A percentile compares a stretch with the other conserved stretches of the same genome.
These are phyloP conservation scores for Colletotrichum cuscutae DNA, from an alignment of 2,329 filamentous ascomycete species.

Conservation along the genomic window DNA sequence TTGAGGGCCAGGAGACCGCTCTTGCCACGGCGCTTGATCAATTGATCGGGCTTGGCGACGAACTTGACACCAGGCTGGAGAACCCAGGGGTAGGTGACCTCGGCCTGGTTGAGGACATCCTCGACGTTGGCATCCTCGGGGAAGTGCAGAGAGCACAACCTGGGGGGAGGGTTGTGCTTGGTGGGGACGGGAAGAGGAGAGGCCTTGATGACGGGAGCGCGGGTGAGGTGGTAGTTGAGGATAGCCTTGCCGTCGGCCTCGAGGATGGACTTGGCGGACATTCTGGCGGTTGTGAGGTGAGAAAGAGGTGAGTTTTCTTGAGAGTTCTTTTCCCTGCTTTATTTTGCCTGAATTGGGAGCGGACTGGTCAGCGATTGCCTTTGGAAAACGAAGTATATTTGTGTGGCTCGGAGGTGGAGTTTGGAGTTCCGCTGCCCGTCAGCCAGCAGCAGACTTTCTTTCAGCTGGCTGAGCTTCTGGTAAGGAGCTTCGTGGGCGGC, in stretches of 20 bases:
- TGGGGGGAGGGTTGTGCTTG: conserved; percentile 92
- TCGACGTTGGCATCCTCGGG: conserved; percentile 86
- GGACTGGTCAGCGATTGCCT: conserved; percentile 17
- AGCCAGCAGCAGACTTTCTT: conserved; percentile 7
- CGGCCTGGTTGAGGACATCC: conserved; percentile 91
- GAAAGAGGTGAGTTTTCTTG: conserved; percentile 24
- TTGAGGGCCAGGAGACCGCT: conserved; percentile 95
- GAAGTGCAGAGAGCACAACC: conserved; percentile 93
- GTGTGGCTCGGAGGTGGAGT: background rate
- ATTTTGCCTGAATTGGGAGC: background rate
- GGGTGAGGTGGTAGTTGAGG: conserved; percentile 99
- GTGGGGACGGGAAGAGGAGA: conserved; percentile 86
- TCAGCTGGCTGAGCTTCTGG: conserved; percentile 13
- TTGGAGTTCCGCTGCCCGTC: background rate
- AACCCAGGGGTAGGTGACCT: conserved; percentile 97
- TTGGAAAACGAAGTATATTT: conserved; percentile 11
- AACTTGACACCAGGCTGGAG: conserved; percentile 86
- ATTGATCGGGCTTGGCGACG: conserved; percentile 98
- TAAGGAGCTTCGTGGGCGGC: background rate
- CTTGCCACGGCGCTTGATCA: conserved; percentile 99
- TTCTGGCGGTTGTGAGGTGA: conserved; percentile 42
- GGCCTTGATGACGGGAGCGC: conserved; percentile 96
- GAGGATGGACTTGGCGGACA: conserved; percentile 87
- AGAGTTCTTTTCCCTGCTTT: conserved; percentile 28
- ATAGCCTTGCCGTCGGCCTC: conserved; percentile 99